Percentiles rank a stretch among this genome's conserved stretches.
Evolutionary conservation across 2,329 filamentous ascomycete genomes (phyloP).

Genomic region (Teratosphaeria destructans): DNA sequence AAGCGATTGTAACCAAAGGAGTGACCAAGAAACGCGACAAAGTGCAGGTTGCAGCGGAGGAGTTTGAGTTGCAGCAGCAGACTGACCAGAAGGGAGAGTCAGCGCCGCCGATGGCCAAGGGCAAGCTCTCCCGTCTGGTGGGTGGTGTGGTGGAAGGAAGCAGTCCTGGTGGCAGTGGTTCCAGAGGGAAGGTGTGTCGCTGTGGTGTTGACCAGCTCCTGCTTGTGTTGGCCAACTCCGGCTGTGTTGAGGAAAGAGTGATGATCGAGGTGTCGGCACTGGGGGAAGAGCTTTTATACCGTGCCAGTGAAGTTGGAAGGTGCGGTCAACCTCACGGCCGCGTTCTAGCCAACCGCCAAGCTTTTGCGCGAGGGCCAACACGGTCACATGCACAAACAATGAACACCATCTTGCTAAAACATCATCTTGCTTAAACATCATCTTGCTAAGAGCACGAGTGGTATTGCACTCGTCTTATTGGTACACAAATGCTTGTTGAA

Average conservation of each 20-base stretch:
- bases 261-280: background rate
- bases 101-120: slow-evolving; percentile 2
- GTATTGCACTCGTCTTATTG: background rate
- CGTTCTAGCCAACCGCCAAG: background rate
- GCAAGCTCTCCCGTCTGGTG: background rate
- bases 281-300: background rate
- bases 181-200: background rate
- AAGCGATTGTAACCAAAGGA: slow-evolving; percentile 12
- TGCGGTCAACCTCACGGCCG: background rate
- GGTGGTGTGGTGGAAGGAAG: background rate
- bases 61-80: background rate
- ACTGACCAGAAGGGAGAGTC: slow-evolving; percentile 1
- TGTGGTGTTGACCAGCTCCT: background rate
- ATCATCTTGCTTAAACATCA: background rate
- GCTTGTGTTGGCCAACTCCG: background rate
- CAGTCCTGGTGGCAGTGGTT: slow-evolving; percentile 1
- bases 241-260: slow-evolving; percentile 2
- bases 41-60: slow-evolving; percentile 5
- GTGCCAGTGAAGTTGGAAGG: background rate
- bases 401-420: background rate
- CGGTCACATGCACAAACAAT: slow-evolving; percentile 1
- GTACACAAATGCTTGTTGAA: background rate
- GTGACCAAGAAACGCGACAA: slow-evolving; percentile 14
- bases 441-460: background rate
- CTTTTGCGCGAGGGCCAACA: background rate